Conservation (phyloP, 495 filamentous ascomycete species). For the Podospora australis region DNA sequence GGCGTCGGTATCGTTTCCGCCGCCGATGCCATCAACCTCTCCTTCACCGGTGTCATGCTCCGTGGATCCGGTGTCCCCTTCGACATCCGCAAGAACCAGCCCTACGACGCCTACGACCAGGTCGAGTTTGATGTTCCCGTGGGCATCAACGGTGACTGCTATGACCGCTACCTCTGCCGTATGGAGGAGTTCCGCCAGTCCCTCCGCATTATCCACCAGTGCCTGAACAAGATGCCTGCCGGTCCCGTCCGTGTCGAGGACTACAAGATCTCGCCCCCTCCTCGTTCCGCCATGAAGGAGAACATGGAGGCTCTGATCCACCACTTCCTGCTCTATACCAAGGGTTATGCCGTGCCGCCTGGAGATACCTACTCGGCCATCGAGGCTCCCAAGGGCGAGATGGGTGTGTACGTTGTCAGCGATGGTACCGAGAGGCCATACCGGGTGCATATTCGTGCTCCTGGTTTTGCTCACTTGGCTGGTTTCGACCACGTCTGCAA, state of each 20-base stretch:
- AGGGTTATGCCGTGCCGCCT: slow-evolving; percentile 95
- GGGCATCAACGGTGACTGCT: slow-evolving; percentile 95
- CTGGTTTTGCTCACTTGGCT: slow-evolving; percentile 91
- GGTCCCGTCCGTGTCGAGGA: slow-evolving; percentile 93
- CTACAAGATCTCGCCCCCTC: slow-evolving; percentile 97
- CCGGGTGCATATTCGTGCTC: slow-evolving; percentile 93
- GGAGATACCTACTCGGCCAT: slow-evolving; percentile 97
- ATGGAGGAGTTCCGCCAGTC: slow-evolving; percentile 99
- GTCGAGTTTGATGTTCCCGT: slow-evolving; percentile 98
- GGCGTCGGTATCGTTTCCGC: slow-evolving; percentile 88
- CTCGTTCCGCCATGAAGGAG: slow-evolving; percentile 98
- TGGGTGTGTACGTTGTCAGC: slow-evolving; percentile 96
- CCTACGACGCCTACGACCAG: slow-evolving; percentile 95
- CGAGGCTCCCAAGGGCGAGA: slow-evolving; percentile 98
- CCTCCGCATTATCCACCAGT: slow-evolving; percentile 96
- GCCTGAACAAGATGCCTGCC: slow-evolving; percentile 96
- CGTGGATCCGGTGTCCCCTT: slow-evolving; percentile 95
- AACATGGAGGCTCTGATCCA: slow-evolving; percentile 99
- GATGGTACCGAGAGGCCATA: slow-evolving; percentile 96
- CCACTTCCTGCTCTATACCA: slow-evolving; percentile 97
- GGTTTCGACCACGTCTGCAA: slow-evolving; percentile 89
- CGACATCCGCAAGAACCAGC: slow-evolving; percentile 92
- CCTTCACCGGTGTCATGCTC: slow-evolving; percentile 96
- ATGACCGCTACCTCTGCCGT: slow-evolving; percentile 96
- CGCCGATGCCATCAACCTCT: slow-evolving; percentile 88